Percentiles rank a stretch among this genome's conserved stretches.
Conservation (phyloP, 257 asterid genomes). For the Nicotiana attenuata region DNA sequence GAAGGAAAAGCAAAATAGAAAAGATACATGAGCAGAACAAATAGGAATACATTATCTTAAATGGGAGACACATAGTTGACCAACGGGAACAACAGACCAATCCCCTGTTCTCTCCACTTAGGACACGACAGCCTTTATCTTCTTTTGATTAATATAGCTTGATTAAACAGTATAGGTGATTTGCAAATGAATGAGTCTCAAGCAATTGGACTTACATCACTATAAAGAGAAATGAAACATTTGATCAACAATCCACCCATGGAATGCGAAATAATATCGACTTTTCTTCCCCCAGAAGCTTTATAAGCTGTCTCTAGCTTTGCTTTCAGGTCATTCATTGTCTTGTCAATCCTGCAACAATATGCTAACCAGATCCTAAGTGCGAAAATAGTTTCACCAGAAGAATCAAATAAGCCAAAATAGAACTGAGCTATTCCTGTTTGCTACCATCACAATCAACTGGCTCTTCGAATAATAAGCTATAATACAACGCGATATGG, state of each 20-base stretch:
- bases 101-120: not conserved
- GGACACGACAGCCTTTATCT: not conserved
- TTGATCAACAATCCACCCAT: constrained; percentile 87
- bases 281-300: constrained; percentile 94
- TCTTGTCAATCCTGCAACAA: constrained; percentile 61
- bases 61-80: not conserved
- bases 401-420: not conserved
- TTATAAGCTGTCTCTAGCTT: constrained; percentile 69
- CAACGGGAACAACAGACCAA: not conserved
- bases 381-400: not conserved
- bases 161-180: not conserved
- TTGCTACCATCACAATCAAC: not conserved
- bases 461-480: not conserved
- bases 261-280: constrained; percentile 78
- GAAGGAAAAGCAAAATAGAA: too few species aligned
- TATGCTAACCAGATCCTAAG: constrained; percentile 11
- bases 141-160: not conserved
- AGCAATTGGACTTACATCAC: constrained; percentile 50
- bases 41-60: not conserved
- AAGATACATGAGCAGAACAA: not conserved
- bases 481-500: not conserved
- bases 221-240: constrained; percentile 58
- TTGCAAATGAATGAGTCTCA: not conserved
- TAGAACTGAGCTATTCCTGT: not conserved
- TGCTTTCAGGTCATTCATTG: constrained; percentile 62